phyloP scores from a whole-genome alignment of 2,329 filamentous ascomycete species.

The Aspergillus hortae region DNA sequence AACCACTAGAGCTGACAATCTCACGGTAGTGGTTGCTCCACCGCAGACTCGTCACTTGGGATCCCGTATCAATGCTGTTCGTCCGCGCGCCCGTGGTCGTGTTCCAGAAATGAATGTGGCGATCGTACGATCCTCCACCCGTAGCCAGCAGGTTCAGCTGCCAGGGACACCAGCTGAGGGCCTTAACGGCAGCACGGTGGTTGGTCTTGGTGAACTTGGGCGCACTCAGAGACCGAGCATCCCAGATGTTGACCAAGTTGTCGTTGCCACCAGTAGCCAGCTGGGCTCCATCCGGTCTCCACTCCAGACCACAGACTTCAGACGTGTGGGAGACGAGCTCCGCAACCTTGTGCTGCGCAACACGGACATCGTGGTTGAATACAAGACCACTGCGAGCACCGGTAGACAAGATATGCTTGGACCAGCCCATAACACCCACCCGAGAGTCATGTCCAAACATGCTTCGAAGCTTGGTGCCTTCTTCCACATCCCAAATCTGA shows the following conservation, averaged over 20 bases:
- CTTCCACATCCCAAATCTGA: slow-evolving; percentile 98
- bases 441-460: slow-evolving; percentile 98
- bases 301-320: slow-evolving; percentile 96
- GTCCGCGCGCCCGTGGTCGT: slow-evolving; percentile 94
- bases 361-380: slow-evolving; percentile 97
- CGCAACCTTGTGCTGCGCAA: slow-evolving; percentile 96
- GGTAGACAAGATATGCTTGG: slow-evolving; percentile 94
- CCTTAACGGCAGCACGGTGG: slow-evolving; percentile 98
- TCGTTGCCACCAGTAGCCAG: slow-evolving; percentile 97
- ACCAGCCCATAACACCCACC: slow-evolving; percentile 98
- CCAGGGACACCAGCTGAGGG: slow-evolving; percentile 98
- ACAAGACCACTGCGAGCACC: slow-evolving; percentile 92
- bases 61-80: slow-evolving; percentile 98
- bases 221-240: slow-evolving; percentile 84
- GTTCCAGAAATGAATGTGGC: slow-evolving; percentile 99
- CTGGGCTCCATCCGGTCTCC: slow-evolving; percentile 93
- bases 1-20: slow-evolving; percentile 94
- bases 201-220: slow-evolving; percentile 99
- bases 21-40: slow-evolving; percentile 98
- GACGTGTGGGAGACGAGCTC: slow-evolving; percentile 96
- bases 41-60: slow-evolving; percentile 90
- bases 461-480: slow-evolving; percentile 91
- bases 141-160: slow-evolving; percentile 95
- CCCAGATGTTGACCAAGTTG: slow-evolving; percentile 99
- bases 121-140: slow-evolving; percentile 92